These are phyloP conservation scores for Termitomyces titanicus DNA, from an alignment of 768 basidiomycete genomes.

Conservation along the genomic window DNA sequence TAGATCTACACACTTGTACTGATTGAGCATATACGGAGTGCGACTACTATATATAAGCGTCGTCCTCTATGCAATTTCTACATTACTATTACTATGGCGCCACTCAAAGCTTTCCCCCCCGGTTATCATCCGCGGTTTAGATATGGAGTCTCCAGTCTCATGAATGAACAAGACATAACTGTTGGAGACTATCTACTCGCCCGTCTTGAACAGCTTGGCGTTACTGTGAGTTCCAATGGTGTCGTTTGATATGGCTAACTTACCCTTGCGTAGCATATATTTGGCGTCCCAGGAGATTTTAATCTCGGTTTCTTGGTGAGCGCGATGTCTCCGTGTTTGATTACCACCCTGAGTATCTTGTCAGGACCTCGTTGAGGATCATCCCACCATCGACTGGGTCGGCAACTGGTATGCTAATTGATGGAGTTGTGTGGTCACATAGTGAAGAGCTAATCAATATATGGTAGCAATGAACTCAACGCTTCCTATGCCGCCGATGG, in stretches of 20 bases:
- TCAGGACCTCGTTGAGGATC: conserved; percentile 80
- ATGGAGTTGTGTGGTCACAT: no score
- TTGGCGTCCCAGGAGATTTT: conserved; percentile 84
- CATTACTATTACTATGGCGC: conserved; percentile 15
- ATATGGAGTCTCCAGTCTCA: conserved; percentile 38
- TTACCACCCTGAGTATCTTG: background rate
- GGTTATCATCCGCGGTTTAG: conserved; percentile 45
- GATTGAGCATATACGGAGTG: background rate
- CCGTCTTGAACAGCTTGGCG: conserved; percentile 56
- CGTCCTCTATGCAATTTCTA: background rate
- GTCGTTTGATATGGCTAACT: background rate
- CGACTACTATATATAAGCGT: background rate
- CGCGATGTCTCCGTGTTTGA: background rate
- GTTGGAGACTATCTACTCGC: conserved; percentile 54
- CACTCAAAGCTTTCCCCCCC: conserved; percentile 28
- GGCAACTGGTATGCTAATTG: conserved; percentile 62
- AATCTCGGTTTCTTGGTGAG: conserved; percentile 64
- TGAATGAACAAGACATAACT: conserved; percentile 38
- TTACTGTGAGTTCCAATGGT: conserved; percentile 36
- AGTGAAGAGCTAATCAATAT: background rate
- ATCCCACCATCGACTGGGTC: conserved; percentile 77
- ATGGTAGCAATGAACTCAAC: conserved; percentile 72
- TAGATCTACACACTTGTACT: background rate
- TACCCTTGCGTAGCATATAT: conserved; percentile 52
- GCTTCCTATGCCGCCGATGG: conserved; percentile 94